Conservation (phyloP, 495 filamentous ascomycete genomes). For the Echria macrotheca region DNA sequence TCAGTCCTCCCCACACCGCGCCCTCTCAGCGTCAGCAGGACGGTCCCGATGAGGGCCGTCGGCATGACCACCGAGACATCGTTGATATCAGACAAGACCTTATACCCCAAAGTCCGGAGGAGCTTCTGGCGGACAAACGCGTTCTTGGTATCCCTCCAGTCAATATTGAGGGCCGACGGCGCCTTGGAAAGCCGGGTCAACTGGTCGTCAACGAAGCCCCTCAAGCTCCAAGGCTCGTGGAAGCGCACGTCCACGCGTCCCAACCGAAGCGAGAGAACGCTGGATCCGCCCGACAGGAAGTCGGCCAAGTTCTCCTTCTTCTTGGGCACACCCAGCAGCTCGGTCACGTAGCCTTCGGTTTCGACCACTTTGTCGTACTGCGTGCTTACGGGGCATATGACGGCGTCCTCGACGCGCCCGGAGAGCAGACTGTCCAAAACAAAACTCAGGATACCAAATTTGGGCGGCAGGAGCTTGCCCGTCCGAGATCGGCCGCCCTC, state of each 20-base stretch:
- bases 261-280: slow-evolving; percentile 78
- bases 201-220: slow-evolving; percentile 72
- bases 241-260: slow-evolving; percentile 94
- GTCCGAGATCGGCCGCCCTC: slow-evolving; percentile 90
- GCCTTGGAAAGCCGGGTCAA: slow-evolving; percentile 43
- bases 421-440: slow-evolving; percentile 84
- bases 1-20: slow-evolving; percentile 86
- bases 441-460: slow-evolving; percentile 94
- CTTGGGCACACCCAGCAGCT: slow-evolving; percentile 89
- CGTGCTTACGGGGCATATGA: slow-evolving; percentile 90
- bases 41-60: slow-evolving; percentile 88
- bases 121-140: slow-evolving; percentile 51
- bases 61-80: slow-evolving; percentile 96
- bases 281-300: slow-evolving; percentile 77
- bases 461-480: slow-evolving; percentile 86
- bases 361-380: slow-evolving; percentile 99
- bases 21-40: slow-evolving; percentile 84
- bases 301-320: slow-evolving; percentile 87
- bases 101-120: slow-evolving; percentile 80
- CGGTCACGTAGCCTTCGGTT: slow-evolving; percentile 91
- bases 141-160: slow-evolving; percentile 40
- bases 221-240: slow-evolving; percentile 88
- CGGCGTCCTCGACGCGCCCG: slow-evolving; percentile 82
- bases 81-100: slow-evolving; percentile 90
- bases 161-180: slow-evolving; percentile 33